A percentile compares a stretch with the other conserved stretches of the same genome.
Conservation (phyloP, 768 basidiomycete species). For the Podaxis carcinomalis region DNA sequence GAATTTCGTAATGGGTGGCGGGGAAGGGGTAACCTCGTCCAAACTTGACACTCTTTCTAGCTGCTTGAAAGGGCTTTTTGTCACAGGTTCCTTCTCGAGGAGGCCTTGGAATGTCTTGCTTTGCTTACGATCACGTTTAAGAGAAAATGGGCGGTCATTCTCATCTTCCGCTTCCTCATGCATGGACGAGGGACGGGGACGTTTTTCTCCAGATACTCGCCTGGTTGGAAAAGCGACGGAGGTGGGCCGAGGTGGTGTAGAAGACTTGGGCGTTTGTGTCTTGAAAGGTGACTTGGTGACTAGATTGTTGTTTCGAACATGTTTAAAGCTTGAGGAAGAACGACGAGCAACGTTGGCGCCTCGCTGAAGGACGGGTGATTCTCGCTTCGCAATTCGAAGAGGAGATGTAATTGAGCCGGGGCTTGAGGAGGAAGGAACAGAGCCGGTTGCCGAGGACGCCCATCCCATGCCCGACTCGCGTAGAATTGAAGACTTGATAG, state of each 20-base stretch:
- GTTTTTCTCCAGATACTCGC: conserved; percentile 74
- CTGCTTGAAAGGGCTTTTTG: conserved; percentile 73
- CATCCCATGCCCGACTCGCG: conserved; percentile 65
- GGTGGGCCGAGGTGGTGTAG: conserved; percentile 31
- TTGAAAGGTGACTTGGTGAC: conserved; percentile 88
- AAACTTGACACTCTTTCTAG: conserved; percentile 20
- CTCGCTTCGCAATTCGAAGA: conserved; percentile 72
- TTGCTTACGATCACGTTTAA: conserved; percentile 71
- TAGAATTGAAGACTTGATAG: conserved; percentile 58
- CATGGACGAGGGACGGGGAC: conserved; percentile 69
- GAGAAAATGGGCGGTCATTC: conserved; percentile 66
- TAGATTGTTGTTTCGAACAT: conserved; percentile 71
- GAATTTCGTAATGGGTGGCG: conserved; percentile 20
- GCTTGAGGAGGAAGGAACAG: conserved; percentile 27
- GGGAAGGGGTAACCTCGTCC: conserved; percentile 27
- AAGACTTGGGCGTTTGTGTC: conserved; percentile 52
- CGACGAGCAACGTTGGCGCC: conserved; percentile 61
- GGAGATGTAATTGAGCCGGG: conserved; percentile 51
- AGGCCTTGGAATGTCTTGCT: conserved; percentile 73
- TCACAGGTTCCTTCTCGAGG: conserved; percentile 71
- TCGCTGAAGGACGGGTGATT: conserved; percentile 38
- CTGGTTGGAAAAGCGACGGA: conserved; percentile 35
- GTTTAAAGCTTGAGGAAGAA: conserved; percentile 74
- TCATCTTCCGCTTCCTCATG: conserved; percentile 62
- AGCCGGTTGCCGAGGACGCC: conserved; percentile 37